A percentile compares a stretch with the other conserved stretches of the same genome.
Conservation (phyloP, 345 rosid species). For the Jatropha curcas region DNA sequence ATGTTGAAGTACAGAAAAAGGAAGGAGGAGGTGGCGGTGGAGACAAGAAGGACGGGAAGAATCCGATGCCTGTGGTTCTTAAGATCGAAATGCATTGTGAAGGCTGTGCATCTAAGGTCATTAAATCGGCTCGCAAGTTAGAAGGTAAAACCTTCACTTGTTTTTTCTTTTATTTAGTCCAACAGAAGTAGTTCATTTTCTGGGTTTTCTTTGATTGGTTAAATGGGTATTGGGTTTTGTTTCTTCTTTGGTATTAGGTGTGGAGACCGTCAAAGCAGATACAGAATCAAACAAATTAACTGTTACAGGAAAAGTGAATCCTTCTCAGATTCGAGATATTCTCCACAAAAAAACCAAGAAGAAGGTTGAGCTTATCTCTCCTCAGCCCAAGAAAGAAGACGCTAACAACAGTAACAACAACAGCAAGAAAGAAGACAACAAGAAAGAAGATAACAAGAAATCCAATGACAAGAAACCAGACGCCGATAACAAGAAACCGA, state of each 20-base stretch:
- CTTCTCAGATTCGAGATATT: constrained; percentile 44
- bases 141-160: constrained; percentile 67
- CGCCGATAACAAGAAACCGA: constrained; percentile 44
- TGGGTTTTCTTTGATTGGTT: background rate
- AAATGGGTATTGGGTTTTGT: background rate
- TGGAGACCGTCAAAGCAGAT: constrained; percentile 64
- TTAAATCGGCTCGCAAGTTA: constrained; percentile 36
- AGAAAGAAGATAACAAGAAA: constrained; percentile 3
- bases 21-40: constrained; percentile 20
- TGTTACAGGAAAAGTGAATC: constrained; percentile 76
- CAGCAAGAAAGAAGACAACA: background rate
- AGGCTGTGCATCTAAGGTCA: constrained; percentile 71
- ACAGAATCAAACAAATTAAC: constrained; percentile 51
- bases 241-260: constrained; percentile 41
- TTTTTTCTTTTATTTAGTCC: background rate
- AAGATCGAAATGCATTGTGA: constrained; percentile 82
- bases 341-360: constrained; percentile 54
- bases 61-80: constrained; percentile 45
- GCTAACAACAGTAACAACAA: constrained; percentile 9
- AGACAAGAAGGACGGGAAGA: constrained; percentile 29
- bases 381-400: constrained; percentile 65
- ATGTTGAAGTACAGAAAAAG: constrained; percentile 14
- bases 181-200: background rate
- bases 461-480: constrained; percentile 21
- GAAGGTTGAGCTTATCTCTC: constrained; percentile 72